Evolutionary conservation across 2,329 filamentous ascomycete species (phyloP), one percentile per base, ranked within the genome.

Genomic region (Tolypocladium tundrense): DNA sequence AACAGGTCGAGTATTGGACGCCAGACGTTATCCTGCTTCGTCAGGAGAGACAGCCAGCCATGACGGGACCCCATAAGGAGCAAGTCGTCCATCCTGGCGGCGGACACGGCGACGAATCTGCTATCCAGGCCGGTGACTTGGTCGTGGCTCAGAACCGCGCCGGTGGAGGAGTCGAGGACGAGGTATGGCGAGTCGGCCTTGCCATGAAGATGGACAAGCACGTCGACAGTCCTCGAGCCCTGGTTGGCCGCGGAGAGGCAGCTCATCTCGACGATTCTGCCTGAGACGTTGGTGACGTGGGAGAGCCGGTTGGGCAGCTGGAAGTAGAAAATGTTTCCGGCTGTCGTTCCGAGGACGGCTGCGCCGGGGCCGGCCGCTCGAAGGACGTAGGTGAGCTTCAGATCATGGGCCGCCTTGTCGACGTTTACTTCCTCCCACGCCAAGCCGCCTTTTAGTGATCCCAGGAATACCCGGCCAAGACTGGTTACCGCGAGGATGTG

Each of bases 401-500:
- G 66, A 21, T 78, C 73, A 2, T 64, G 64, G 3, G 67, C 66
- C 1, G 73, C 63, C 1, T 66, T 59, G 1, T 73, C 64, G 0
- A 77, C 61, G 0, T 63, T 53, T 0, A 82, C 62, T 43, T 78
- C 75, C 8, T 69, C 64, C 82, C 82, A 84, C 0, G 61, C 54
- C 2, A 71, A 58, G n/a, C 53, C 57, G 2, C 62, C 55, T 4
- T 51, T 60, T 42, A 80, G 69, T 0, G 69, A 66, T 1, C 77
- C 79, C 0, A 81, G 61, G 5, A 88, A 73, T 0, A 90, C 67
- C 21, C 79, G 77, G 1, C 88, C 88, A 41, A 80, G 79, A 0
- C 79, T 84, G 0, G 85, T 87, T 0, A 78, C 79, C 4, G 82
- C 74, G 21, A 90, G 68, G 3, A 90, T 66, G 1, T 72, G 69